phyloP scores from a whole-genome alignment of 2,329 filamentous ascomycete species.

The Pleochaeta shiraiana region DNA sequence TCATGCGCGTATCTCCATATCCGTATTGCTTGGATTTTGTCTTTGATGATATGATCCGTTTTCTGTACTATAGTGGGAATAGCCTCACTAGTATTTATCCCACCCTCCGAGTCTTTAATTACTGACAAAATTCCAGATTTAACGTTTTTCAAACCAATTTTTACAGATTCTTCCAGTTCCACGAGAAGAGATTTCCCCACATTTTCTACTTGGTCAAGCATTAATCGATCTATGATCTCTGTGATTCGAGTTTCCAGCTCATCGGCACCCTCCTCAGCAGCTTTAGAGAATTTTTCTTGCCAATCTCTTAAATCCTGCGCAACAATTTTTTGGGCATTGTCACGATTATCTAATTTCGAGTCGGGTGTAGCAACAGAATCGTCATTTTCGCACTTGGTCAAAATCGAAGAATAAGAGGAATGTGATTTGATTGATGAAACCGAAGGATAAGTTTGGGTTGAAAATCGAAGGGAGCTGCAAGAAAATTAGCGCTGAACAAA shows the following conservation, averaged over 20 bases:
- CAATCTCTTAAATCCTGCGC: constrained; percentile 60
- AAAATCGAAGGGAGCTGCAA: constrained; percentile 9
- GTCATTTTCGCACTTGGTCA: constrained; percentile 8
- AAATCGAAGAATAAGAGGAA: no score
- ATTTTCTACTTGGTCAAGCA: constrained; percentile 39
- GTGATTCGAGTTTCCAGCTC: constrained; percentile 39
- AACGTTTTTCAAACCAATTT: constrained; percentile 39
- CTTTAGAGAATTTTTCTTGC: constrained; percentile 73
- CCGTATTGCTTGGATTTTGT: constrained; percentile 39
- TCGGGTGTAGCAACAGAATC: constrained; percentile 16
- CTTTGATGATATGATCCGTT: constrained; percentile 37
- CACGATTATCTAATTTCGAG: constrained; percentile 28
- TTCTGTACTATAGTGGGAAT: constrained; percentile 31
- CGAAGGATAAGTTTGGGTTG: not conserved
- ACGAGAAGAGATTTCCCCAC: constrained; percentile 45
- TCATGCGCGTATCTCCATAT: constrained; percentile 40
- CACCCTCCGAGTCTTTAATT: constrained; percentile 29
- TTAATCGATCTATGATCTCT: constrained; percentile 50
- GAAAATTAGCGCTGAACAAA: not conserved
- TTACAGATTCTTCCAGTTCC: constrained; percentile 45
- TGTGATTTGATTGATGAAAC: no score
- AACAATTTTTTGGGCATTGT: constrained; percentile 42
- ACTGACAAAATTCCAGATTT: constrained; percentile 45
- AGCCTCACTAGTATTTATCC: constrained; percentile 12
- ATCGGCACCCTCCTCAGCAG: constrained; percentile 63